A percentile compares a stretch with the other conserved stretches of the same genome.
These are phyloP conservation scores for Lentinus polychrous DNA, from an alignment of 1,284 basidiomycete species.

Conservation along the genomic window DNA sequence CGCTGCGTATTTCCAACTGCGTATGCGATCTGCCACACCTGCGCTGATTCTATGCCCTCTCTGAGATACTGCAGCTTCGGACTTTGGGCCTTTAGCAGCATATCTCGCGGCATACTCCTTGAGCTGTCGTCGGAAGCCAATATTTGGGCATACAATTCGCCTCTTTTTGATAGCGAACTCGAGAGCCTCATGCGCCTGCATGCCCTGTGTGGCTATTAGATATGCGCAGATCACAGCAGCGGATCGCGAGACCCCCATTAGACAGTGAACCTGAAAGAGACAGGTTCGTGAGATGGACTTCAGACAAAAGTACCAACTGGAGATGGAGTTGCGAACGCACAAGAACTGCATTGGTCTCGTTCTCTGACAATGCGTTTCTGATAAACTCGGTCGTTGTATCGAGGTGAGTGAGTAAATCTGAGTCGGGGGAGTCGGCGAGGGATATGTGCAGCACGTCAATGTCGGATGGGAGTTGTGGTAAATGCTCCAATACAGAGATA, in stretches of 20 bases:
- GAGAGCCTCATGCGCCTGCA: conserved; percentile 27
- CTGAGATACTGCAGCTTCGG: background rate
- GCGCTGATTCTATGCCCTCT: background rate
- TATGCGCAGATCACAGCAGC: conserved; percentile 49
- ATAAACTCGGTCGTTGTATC: conserved; percentile 33
- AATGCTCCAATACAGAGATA: conserved; percentile 28
- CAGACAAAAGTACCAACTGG: background rate
- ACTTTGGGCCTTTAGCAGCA: background rate
- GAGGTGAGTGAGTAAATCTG: conserved; percentile 29
- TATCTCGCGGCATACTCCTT: conserved; percentile 23
- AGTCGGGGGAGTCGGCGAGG: conserved; percentile 24
- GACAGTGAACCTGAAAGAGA: conserved; percentile 45
- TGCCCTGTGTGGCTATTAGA: conserved; percentile 33
- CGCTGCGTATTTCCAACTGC: background rate
- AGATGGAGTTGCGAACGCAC: conserved; percentile 30
- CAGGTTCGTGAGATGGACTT: background rate
- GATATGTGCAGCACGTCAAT: conserved; percentile 29
- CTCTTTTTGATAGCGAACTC: conserved; percentile 25
- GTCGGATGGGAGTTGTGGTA: conserved; percentile 33
- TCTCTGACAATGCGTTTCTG: conserved; percentile 30
- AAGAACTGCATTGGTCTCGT: conserved; percentile 46
- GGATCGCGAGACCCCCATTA: conserved; percentile 46
- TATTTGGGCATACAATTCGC: conserved; percentile 28
- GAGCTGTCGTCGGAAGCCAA: conserved; percentile 31
- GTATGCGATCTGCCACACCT: conserved; percentile 3